phyloP scores from a whole-genome alignment of 148 eudicot genomes.

The Chenopodium suecicum region DNA sequence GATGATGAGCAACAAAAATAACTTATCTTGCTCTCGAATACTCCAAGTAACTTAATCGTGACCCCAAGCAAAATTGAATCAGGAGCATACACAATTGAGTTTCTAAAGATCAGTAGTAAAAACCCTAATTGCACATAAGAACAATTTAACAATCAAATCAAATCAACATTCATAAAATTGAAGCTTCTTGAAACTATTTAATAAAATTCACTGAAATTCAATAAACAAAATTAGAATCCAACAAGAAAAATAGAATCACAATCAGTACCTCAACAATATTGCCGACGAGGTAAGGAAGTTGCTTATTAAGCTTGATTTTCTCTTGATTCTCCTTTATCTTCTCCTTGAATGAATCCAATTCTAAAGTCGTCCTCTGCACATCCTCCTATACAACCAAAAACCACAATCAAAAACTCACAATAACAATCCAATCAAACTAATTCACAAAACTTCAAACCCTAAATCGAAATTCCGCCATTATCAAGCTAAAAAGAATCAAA shows the following conservation, averaged over 20 bases:
- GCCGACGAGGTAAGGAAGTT: slow-evolving; percentile 92
- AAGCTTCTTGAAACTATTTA: neutral
- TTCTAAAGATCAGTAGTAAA: neutral
- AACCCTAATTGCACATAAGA: neutral
- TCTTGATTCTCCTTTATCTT: slow-evolving; percentile 97
- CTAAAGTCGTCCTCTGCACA: slow-evolving; percentile 68
- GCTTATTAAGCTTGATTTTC: slow-evolving; percentile 93
- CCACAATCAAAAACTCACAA: neutral
- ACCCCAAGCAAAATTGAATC: neutral
- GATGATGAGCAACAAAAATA: neutral
- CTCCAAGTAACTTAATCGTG: neutral
- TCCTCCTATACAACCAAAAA: slow-evolving; percentile 53
- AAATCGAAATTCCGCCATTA: neutral
- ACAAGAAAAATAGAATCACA: neutral
- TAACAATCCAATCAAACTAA: neutral
- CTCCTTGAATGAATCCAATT: slow-evolving; percentile 72
- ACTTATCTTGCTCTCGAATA: neutral
- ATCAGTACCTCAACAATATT: slow-evolving; percentile 82
- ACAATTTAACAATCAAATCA: neutral
- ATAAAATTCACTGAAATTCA: neutral
- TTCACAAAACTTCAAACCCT: slow-evolving; percentile 1
- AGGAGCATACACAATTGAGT: neutral
- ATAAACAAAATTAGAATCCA: no score
- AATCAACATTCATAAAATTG: neutral
- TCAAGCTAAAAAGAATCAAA: neutral